Evolutionary conservation across 192 early-diverging fungal genomes (phyloP), one percentile per base, ranked within the genome.

Genomic region (Jimgerdemannia lactiflua): DNA sequence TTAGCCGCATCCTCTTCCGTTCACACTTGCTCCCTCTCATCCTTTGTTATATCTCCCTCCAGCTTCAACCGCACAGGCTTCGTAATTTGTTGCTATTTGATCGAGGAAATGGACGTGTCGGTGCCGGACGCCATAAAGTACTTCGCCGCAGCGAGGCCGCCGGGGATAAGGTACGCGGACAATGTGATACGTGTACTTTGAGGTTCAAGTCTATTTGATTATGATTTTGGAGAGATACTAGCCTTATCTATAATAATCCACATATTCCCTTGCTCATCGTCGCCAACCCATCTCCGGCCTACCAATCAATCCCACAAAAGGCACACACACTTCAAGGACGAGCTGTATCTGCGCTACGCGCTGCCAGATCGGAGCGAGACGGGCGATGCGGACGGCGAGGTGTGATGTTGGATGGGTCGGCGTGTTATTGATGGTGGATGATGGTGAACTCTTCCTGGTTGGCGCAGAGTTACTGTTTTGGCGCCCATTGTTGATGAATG

Each of bases 1-100:
- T 29, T 29, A 29, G 29, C 29, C 29, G 29, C 29, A 29, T 29
- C 29, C 29, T 29, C 29, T 29, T 29, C 29, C 29, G 1, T 29
- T 29, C 29, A 29, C 18, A 41, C 3, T 39, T 4, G 29, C 19
- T 29, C 41, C 41, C 4, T 70, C 1, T 70, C 4, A 67, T 40
- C 9, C n/a, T 67, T 20, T 70, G 71, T 74, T 69, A 18, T 69
- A 2, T n/a, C 70, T 20, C 17, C 39, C 3, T 17, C 6, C 73
- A 87, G 86, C 1, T 89, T 86, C 69, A 89, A 89, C 68, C 77
- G 87, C 4, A 89, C 87, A 4, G 87, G 87, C 39, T 87, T 89
- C 54, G 80, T 89, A 66, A 74, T 89, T n/a, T 87, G 86, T 71
- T 87, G 81, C 39, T 89, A 86, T 70, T 72, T 89, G 69, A 89